A percentile compares a stretch with the other conserved stretches of the same genome.
These are phyloP conservation scores for Aspergillus sclerotioniger DNA, from an alignment of 495 filamentous ascomycete species.

Conservation along the genomic window DNA sequence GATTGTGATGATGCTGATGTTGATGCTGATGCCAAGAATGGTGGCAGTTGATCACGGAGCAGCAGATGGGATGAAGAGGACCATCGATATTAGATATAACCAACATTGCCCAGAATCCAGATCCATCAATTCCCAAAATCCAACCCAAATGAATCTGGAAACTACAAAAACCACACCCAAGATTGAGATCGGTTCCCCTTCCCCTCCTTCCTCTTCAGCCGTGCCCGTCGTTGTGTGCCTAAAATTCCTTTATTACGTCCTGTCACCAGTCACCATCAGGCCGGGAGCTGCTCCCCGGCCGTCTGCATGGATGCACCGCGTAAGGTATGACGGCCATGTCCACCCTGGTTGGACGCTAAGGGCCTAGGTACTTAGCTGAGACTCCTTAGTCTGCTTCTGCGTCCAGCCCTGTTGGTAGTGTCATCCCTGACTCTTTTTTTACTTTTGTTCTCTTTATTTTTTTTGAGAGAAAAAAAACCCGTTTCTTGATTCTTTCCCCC, in stretches of 20 bases:
- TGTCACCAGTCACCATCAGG: background rate
- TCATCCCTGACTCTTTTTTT: background rate
- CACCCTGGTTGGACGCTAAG: background rate
- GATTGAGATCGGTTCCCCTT: background rate
- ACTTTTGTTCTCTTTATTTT: background rate
- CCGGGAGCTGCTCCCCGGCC: constrained; percentile 2
- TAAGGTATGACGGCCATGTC: background rate
- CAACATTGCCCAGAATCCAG: too few relatives aligned
- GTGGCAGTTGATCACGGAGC: too few relatives aligned
- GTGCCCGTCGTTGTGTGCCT: constrained; percentile 1
- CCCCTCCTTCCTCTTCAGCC: background rate
- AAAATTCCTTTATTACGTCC: constrained; percentile 6
- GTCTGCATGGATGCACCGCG: constrained; percentile 1
- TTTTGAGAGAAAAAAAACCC: background rate
- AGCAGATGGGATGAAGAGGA: too few relatives aligned
- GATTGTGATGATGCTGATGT: background rate
- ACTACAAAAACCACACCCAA: background rate
- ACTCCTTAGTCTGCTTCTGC: constrained; percentile 6
- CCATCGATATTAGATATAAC: too few relatives aligned
- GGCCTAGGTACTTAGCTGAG: background rate
- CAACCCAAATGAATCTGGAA: background rate
- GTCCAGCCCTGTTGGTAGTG: background rate
- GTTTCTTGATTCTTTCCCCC: background rate
- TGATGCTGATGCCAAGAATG: too few relatives aligned
- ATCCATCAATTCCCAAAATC: background rate